Evolutionary conservation across 345 rosid genomes (phyloP), one percentile per base, ranked within the genome.

Genomic region (Brassica incana): DNA sequence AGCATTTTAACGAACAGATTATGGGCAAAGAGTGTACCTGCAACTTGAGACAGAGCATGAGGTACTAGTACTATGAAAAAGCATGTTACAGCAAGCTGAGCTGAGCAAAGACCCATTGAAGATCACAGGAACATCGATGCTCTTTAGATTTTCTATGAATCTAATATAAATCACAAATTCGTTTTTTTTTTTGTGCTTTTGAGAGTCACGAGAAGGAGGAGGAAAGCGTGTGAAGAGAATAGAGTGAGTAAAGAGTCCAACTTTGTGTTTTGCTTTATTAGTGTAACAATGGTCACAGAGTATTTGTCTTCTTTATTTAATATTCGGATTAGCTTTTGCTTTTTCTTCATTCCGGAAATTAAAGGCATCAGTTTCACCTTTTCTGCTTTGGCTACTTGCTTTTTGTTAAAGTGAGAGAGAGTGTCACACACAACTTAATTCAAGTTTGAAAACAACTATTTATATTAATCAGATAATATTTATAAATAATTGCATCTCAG

Each of bases 71-170:
- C 4, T 81, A 86, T 77, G 82, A 86, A 78, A 6, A 84, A 69
- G 77, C 23, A 81, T 59, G 54, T 52, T 50, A 87, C 64, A 73
- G 81, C 45, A 68, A 87, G 76, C 25, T 80, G 73, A 78, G 45
- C 84, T 74, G 74, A 72, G 85, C 66, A 72, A 52, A 84, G 78
- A 84, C 86, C 95, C 98, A 94, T 90, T 69, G 85, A 80, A 80
- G 79, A 70, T 76, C 77, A 80, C 63, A 75, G 8, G 72, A 4
- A 80, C 83, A 75, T 75, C 52, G 30, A 80, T 69, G 52, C 23
- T 64, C 38, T 64, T 64, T 60, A 60, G 14, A 12, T 23, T 23
- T 35, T 67, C 7, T 64, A 25, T 8, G 40, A 64, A 64, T 43
- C 16, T 5, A 11, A 14, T 58, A 58, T 36, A 35, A 0, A 63